Evolutionary conservation across 2,329 filamentous ascomycete genomes (phyloP), one percentile per base, ranked within the genome.

Genomic region (Alternaria gansuensis): DNA sequence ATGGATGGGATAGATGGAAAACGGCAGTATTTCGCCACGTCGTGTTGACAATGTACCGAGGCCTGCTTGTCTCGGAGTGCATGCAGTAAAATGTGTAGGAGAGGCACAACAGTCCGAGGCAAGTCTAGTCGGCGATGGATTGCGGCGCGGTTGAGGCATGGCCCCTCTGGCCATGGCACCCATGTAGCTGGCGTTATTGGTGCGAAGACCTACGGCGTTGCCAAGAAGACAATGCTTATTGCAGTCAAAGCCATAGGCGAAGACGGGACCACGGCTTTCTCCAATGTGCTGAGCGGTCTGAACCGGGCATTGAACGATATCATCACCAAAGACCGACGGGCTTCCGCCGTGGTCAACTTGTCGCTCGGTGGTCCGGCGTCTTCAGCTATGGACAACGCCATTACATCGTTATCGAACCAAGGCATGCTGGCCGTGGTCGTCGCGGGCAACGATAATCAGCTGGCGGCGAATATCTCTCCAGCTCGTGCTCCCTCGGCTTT

Each of bases 381-480:
- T 4, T 63, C 65, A 5, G 59, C 67, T 4, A 71, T 69, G 64
- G 75, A 78, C 53, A 64, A 64, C 26, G 76, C 74, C n/a, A 69
- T 77, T 50, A 71, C 66, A 1, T 63, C 65, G 6, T 66, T 73
- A 6, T 71, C 63, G 54, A 60, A 59, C 7, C 60, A 63, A 21
- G 77, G 77, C 13, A 70, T 78, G 1, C 70, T 79, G 37, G 43
- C 70, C 26, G 72, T 76, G 4, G 72, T 75, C 14, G 72, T 77
- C 9, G 66, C 77, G 3, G 77, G 77, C 1, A 79, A 79, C 57
- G 68, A 74, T 10, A 70, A 70, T 49, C 37, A 41, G n/a, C 58
- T 66, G 37, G 75, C 74, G 6, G 63, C 62, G 17, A 67, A 59
- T 33, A 51, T 54, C 2, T 77, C 75, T 2, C 77, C 77, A 9